Base-by-base conservation (phyloP, 352 stramenopile genomes). In the Sclerospora graminicola region DNA sequence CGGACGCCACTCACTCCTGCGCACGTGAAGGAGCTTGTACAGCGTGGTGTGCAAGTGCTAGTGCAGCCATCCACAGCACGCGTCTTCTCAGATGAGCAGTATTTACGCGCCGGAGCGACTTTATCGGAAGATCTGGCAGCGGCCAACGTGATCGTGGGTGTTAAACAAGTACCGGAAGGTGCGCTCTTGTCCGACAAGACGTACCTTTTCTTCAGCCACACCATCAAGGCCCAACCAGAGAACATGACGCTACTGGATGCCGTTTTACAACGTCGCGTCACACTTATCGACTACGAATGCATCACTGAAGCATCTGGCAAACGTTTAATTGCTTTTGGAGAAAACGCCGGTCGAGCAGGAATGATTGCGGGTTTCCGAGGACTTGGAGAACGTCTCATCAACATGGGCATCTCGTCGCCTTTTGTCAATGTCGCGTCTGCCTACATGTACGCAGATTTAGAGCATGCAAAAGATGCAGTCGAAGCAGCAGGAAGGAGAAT, bases 171-270 rank as follows among this genome's bases (percentile, higher is more conserved):
- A 34, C 80, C 76, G 9, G 78, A 79, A 49, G 57, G 77, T 11
- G 51, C 80, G 39, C 63, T 98, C 30, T 60, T 97, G 34, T 42
- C 72, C 6, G 72, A 97, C 27, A 97, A 97, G 65, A 97, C 89
- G 15, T 98, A 97, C 60, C 79, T 97, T 50, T 98, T 98, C 69
- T 98, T 98, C 60, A 95, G 79, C 48, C 94, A 98, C 73, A 95
- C 88, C 41, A 97, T 98, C 70, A 98, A 98, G 58, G 94, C 89
- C 30, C 94, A 98, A 65, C 72, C 79, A 2, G 84, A 97, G 57
- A 98, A 98, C 66, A 98, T 98, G 93, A 62, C 69, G 48, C 66
- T 98, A 15, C 73, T 98, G 35, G 82, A 97, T 54, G 70, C 84
- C 15, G 83, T 97, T 44, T 67, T 97, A 5, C 66, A 92, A 29